Conservation (phyloP, 2,329 filamentous ascomycete genomes). For the Epichloe coenophiala region DNA sequence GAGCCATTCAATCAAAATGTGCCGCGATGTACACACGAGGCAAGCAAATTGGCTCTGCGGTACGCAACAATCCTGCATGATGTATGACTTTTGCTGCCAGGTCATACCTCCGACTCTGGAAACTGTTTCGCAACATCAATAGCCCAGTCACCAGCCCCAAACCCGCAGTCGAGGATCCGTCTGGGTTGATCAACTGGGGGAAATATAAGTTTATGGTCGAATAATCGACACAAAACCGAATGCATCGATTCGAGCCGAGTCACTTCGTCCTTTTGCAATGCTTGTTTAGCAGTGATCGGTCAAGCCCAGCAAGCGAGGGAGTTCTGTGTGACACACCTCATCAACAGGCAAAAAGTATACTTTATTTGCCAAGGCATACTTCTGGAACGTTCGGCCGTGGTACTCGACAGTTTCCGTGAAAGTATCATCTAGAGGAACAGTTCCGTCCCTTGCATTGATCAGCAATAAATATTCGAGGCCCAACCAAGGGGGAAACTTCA, state of each 20-base stretch:
- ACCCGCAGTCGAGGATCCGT: slow-evolving; percentile 59
- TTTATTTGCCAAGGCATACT: slow-evolving; percentile 48
- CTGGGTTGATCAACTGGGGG: slow-evolving; percentile 45
- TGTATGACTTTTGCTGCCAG: background rate
- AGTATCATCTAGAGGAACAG: slow-evolving; percentile 40
- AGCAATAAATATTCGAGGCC: background rate
- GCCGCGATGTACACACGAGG: no score
- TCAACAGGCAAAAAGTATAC: slow-evolving; percentile 60
- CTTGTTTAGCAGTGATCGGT: background rate
- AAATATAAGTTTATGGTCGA: slow-evolving; percentile 56
- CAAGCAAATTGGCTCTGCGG: background rate
- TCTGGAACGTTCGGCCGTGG: slow-evolving; percentile 53
- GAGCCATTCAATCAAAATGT: background rate
- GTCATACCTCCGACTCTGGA: slow-evolving; percentile 47
- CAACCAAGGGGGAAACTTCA: slow-evolving; percentile 7
- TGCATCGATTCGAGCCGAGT: slow-evolving; percentile 53
- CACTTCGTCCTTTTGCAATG: slow-evolving; percentile 44
- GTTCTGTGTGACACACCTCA: slow-evolving; percentile 37
- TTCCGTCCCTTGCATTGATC: slow-evolving; percentile 28
- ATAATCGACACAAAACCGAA: slow-evolving; percentile 45
- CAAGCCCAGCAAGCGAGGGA: background rate
- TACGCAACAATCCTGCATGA: background rate
- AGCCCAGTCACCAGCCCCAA: slow-evolving; percentile 59
- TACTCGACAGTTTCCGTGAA: slow-evolving; percentile 46
- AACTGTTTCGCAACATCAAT: slow-evolving; percentile 51